These are phyloP conservation scores for Dictyostelium firmibasis DNA, from an alignment of 78 protist species.

Conservation along the genomic window DNA sequence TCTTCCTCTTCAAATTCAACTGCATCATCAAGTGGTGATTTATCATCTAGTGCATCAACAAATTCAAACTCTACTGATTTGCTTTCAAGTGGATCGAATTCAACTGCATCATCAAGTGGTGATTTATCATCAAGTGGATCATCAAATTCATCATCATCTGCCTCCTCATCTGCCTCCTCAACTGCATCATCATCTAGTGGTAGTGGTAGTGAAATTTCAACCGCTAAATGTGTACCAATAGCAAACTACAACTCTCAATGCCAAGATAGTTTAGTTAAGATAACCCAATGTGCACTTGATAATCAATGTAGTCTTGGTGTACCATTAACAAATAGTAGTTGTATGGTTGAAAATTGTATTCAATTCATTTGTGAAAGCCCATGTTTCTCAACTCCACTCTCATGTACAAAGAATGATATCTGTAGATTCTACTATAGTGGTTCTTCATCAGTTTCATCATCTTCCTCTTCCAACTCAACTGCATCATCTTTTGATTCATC, in stretches of 20 bases:
- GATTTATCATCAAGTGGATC: conserved; percentile 6
- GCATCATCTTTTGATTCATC: not conserved
- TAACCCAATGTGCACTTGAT: conserved; percentile 3
- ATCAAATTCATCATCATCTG: not conserved
- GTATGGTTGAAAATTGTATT: not conserved
- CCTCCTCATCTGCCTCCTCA: not conserved
- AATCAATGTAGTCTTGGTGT: not conserved
- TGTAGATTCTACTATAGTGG: not conserved
- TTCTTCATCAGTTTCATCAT: not conserved
- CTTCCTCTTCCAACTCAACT: not conserved
- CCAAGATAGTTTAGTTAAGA: not conserved
- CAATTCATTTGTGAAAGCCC: conserved; percentile 4
- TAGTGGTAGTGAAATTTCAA: not conserved
- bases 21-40: not conserved
- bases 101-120: conserved; percentile 1
- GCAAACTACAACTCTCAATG: not conserved
- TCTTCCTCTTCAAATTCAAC: not conserved
- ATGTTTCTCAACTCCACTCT: not conserved
- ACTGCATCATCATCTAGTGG: not conserved
- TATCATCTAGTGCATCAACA: not conserved
- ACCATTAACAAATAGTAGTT: not conserved
- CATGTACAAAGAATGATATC: not conserved
- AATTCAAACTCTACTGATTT: not conserved
- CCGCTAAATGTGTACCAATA: not conserved
- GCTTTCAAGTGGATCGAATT: not conserved